Conservation (phyloP, 352 stramenopile genomes). For the Lagenidium giganteum region DNA sequence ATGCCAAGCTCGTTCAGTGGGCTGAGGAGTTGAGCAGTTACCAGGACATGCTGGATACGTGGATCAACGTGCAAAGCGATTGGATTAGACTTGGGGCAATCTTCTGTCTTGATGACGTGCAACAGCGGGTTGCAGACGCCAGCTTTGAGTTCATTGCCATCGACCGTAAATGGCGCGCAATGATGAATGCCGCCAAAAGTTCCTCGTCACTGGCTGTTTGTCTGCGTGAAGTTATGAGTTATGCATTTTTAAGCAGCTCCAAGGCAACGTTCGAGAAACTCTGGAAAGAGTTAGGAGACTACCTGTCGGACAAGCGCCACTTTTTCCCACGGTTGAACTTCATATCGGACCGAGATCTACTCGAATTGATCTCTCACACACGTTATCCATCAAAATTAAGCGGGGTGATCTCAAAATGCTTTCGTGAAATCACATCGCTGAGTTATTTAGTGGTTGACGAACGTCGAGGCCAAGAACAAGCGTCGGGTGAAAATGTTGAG, state of each 20-base stretch:
- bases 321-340: conserved; percentile 60
- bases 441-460: conserved; percentile 15
- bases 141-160: conserved; percentile 56
- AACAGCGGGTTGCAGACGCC: conserved; percentile 46
- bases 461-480: no score
- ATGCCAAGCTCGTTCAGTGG: conserved; percentile 40
- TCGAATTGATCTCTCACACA: conserved; percentile 46
- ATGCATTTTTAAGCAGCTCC: conserved; percentile 37
- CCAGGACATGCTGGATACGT: conserved; percentile 55
- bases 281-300: conserved; percentile 45
- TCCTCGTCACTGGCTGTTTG: conserved; percentile 45
- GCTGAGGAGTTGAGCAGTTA: conserved; percentile 55
- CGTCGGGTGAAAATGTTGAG: no score
- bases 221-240: conserved; percentile 52
- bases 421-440: conserved; percentile 31
- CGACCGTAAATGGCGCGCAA: conserved; percentile 62
- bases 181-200: conserved; percentile 52
- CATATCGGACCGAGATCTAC: conserved; percentile 53
- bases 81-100: conserved; percentile 40
- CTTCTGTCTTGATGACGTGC: conserved; percentile 47
- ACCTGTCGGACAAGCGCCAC: conserved; percentile 53
- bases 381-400: conserved; percentile 25
- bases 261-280: conserved; percentile 43
- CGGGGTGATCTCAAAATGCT: conserved; percentile 47
- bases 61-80: conserved; percentile 41